Base-by-base conservation (phyloP, 495 filamentous ascomycete species). In the Astrothelium macrocarpum region DNA sequence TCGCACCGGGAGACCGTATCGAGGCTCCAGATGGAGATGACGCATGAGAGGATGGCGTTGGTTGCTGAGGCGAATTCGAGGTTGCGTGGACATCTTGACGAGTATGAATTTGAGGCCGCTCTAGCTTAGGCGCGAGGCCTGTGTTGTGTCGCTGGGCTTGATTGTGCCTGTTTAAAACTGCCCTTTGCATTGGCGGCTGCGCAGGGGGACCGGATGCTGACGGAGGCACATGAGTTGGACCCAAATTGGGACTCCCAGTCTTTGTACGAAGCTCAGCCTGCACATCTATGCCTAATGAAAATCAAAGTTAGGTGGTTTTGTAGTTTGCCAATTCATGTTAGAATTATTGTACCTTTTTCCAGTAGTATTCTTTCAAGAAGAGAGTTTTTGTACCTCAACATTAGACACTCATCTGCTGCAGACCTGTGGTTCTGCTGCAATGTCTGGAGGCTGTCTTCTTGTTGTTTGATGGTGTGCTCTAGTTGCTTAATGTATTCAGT, bases 401-500 rank as follows among this genome's bases (percentile, higher is more conserved):
- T 97, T 67, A 97, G 78, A 73, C 95, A 97, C 74, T 97, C 94
- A 72, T 98, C 95, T 32, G 95, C 94, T 56, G 94, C 95, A 68
- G 84, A 90, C 61, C 95, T 89, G 72, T 97, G 94, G 59, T 90
- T 95, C 69, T 94, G 89, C 75, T 97, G 95, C 63, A 97, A 81
- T 67, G 84, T 93, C 67, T 93, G 87, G 43, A 98, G 79, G 66
- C 88, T 88, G 66, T 96, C 90, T 76, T 98, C 94, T 79, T 97
- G 94, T 66, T 91, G 91, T 73, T 95, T 95, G 75, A 98, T 97
- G 62, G 91, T 96, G 61, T 90, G 90, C 76, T 98, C 94, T 12
- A 98, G 83, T 75, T 98, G 95, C 78, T 97, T 97, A 79, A 98
- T 98, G 74, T 98, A 98, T 78, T 98, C 94, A 31, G 95, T 97